These are phyloP conservation scores for Arachis hypogaea DNA, from an alignment of 306 rosid genomes.

Conservation along the genomic window DNA sequence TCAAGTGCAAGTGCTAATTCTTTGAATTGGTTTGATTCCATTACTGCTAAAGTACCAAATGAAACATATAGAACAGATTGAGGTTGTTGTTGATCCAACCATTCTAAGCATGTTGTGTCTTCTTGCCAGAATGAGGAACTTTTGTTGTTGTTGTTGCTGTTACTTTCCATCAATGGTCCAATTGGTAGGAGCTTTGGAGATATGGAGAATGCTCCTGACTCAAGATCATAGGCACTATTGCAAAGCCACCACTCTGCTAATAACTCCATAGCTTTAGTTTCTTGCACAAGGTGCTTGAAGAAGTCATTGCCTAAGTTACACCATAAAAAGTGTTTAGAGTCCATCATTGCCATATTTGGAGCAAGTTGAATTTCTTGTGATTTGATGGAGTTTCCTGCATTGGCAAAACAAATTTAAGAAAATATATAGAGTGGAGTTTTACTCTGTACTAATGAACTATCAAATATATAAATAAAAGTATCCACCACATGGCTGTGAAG, in stretches of 20 bases:
- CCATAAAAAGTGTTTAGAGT: slow-evolving; percentile 29
- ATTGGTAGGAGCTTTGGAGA: slow-evolving; percentile 27
- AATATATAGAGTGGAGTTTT: no score
- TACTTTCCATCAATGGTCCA: slow-evolving; percentile 36
- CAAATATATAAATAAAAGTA: no score
- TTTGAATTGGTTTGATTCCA: slow-evolving; percentile 28
- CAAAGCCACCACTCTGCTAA: slow-evolving; percentile 44
- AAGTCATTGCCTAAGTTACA: neutral
- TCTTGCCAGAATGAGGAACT: slow-evolving; percentile 17
- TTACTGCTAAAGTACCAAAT: slow-evolving; percentile 20
- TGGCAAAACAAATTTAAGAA: slow-evolving; percentile 4
- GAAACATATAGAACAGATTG: slow-evolving; percentile 33
- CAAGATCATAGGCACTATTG: slow-evolving; percentile 33
- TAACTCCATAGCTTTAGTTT: slow-evolving; percentile 4
- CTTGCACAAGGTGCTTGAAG: neutral
- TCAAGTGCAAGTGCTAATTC: slow-evolving; percentile 39
- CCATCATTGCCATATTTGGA: slow-evolving; percentile 22
- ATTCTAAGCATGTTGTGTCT: slow-evolving; percentile 28
- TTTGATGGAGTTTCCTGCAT: slow-evolving; percentile 23
- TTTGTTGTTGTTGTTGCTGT: neutral
- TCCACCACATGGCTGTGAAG: no score
- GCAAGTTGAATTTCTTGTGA: slow-evolving; percentile 28
- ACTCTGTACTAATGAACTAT: no score
- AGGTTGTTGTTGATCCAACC: slow-evolving; percentile 32
- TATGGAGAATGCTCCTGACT: slow-evolving; percentile 25